Evolutionary conservation across 177 flowering plant genomes (phyloP).

Genomic region (Telopea speciosissima): DNA sequence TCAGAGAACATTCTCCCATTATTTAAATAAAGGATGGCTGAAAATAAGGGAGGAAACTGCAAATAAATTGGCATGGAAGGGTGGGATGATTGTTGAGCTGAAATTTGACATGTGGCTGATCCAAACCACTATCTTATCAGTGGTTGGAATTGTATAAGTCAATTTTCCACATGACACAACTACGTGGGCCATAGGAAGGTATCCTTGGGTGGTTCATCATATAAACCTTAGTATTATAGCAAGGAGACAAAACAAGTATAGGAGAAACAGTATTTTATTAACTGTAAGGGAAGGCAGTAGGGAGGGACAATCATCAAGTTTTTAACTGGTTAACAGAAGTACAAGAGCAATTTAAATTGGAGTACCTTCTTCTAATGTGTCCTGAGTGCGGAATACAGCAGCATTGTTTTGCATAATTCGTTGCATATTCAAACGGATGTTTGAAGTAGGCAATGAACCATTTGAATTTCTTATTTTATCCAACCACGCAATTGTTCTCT

Average conservation of each 20-base stretch:
- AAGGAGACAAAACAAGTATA: background rate
- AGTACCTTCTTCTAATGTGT: slow-evolving; percentile 88
- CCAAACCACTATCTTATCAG: too few species aligned
- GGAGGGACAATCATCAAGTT: background rate
- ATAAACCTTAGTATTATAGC: background rate
- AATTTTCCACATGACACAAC: too few species aligned
- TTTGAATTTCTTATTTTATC: slow-evolving; percentile 80
- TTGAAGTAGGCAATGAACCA: slow-evolving; percentile 87
- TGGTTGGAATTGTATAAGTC: too few species aligned
- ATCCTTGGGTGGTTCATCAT: too few species aligned
- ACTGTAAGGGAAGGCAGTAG: background rate
- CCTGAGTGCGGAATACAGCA: slow-evolving; percentile 95
- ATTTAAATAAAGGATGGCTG: too few species aligned
- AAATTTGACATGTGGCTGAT: too few species aligned
- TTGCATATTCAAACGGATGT: slow-evolving; percentile 91
- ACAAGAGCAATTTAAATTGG: background rate
- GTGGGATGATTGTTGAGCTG: too few species aligned
- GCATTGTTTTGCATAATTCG: slow-evolving; percentile 94
- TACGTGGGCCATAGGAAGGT: too few species aligned
- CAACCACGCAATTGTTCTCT: slow-evolving; percentile 88
- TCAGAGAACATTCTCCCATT: too few species aligned
- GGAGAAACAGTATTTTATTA: background rate
- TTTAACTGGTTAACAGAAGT: background rate
- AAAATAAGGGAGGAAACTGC: too few species aligned
- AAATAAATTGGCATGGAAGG: too few species aligned